Percentiles rank a stretch among this genome's conserved stretches.
phyloP scores from a whole-genome alignment of 768 basidiomycete species.

The Panaeolus papilionaceus region DNA sequence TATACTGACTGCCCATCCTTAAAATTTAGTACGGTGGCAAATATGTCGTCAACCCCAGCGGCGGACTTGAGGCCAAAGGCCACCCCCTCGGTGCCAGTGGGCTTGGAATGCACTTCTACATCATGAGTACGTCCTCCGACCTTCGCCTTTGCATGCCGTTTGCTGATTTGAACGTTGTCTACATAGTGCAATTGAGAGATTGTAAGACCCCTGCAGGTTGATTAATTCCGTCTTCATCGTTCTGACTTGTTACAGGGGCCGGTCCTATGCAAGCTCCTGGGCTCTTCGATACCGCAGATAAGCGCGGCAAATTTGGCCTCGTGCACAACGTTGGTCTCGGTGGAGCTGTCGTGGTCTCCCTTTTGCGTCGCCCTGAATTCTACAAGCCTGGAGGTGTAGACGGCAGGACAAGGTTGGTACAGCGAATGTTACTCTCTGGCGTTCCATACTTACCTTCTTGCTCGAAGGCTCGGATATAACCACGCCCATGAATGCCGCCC shows the following conservation, averaged over 20 bases:
- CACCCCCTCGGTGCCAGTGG: slow-evolving; percentile 87
- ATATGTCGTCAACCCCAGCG: slow-evolving; percentile 85
- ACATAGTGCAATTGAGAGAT: slow-evolving; percentile 73
- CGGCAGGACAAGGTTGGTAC: slow-evolving; percentile 64
- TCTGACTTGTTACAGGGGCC: slow-evolving; percentile 56
- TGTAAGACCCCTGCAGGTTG: slow-evolving; percentile 48
- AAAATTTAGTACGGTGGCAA: slow-evolving; percentile 75
- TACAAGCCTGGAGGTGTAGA: slow-evolving; percentile 70
- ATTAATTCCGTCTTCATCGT: neutral
- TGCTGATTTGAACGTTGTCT: neutral
- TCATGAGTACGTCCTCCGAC: slow-evolving; percentile 59
- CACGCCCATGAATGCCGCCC: slow-evolving; percentile 73
- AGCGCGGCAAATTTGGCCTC: slow-evolving; percentile 78
- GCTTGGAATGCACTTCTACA: slow-evolving; percentile 88
- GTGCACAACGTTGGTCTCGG: slow-evolving; percentile 88
- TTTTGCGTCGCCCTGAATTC: slow-evolving; percentile 81
- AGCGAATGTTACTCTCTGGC: neutral
- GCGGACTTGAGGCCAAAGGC: slow-evolving; percentile 89
- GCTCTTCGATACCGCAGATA: slow-evolving; percentile 65
- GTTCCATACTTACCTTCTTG: neutral
- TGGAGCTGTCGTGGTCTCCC: slow-evolving; percentile 77
- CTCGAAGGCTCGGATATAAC: slow-evolving; percentile 76
- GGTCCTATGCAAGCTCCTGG: slow-evolving; percentile 85
- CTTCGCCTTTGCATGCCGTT: slow-evolving; percentile 13
- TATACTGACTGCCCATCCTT: neutral